Conservation (phyloP, 768 basidiomycete species). For the Mycena capillaripes region DNA sequence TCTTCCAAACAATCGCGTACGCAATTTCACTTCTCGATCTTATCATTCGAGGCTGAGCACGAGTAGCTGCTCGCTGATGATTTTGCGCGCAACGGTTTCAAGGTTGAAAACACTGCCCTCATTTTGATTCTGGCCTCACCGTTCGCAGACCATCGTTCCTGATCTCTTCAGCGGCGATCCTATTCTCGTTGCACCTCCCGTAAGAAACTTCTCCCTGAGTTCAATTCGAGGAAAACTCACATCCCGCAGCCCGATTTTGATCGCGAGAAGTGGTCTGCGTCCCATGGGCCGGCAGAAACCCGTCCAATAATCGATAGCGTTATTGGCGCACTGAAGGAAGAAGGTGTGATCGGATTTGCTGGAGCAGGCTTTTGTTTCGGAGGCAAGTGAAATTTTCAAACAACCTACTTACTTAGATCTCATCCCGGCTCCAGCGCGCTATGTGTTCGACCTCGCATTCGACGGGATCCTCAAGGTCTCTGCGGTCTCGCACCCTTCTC, state of each 20-base stretch:
- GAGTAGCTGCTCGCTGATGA: slow-evolving; percentile 47
- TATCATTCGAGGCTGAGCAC: background rate
- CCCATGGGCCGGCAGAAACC: slow-evolving; percentile 49
- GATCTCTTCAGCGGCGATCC: slow-evolving; percentile 39
- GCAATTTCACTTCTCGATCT: background rate
- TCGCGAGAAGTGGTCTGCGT: slow-evolving; percentile 48
- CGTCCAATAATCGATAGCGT: slow-evolving; percentile 53
- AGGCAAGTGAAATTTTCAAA: slow-evolving; percentile 34
- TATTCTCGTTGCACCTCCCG: background rate
- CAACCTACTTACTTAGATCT: background rate
- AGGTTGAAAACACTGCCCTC: slow-evolving; percentile 31
- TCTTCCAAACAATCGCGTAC: slow-evolving; percentile 49
- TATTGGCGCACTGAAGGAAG: slow-evolving; percentile 45
- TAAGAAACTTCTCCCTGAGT: too few species aligned
- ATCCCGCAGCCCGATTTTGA: slow-evolving; percentile 43
- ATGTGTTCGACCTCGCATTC: slow-evolving; percentile 60
- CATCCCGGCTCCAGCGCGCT: slow-evolving; percentile 54
- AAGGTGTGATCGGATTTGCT: slow-evolving; percentile 50
- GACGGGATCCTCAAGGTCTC: slow-evolving; percentile 54
- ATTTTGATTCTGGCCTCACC: slow-evolving; percentile 34
- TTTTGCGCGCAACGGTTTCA: slow-evolving; percentile 57
- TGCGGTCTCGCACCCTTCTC: slow-evolving; percentile 58
- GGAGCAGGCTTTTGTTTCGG: slow-evolving; percentile 60
- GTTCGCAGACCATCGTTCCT: slow-evolving; percentile 29
- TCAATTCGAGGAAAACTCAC: too few species aligned